Evolutionary conservation across 1,284 basidiomycete genomes (phyloP).

Genomic region (Ceratobasidium sp.): DNA sequence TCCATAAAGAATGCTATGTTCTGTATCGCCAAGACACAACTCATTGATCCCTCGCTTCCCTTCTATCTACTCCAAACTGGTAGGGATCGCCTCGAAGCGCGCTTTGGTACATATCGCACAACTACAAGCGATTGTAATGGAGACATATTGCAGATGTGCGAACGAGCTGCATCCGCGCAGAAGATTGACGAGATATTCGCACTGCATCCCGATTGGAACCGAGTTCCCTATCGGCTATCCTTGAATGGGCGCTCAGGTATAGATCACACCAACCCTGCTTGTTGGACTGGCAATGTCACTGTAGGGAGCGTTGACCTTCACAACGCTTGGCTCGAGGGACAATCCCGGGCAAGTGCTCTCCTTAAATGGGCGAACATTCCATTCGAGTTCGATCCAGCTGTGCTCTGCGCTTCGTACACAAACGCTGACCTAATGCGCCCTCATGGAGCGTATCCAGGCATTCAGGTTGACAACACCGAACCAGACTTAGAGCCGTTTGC

Average conservation of each 20-base stretch:
- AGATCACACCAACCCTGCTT: slow-evolving; percentile 51
- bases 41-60: slow-evolving; percentile 38
- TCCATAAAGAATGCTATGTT: slow-evolving; percentile 54
- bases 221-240: slow-evolving; percentile 6
- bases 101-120: slow-evolving; percentile 51
- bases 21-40: slow-evolving; percentile 53
- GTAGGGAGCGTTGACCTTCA: slow-evolving; percentile 38
- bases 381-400: not conserved
- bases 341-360: not conserved
- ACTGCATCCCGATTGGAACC: slow-evolving; percentile 8
- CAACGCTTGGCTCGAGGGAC: slow-evolving; percentile 29
- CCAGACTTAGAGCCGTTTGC: not conserved
- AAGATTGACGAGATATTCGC: slow-evolving; percentile 11
- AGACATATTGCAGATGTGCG: slow-evolving; percentile 6
- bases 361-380: not conserved
- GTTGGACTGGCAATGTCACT: slow-evolving; percentile 48
- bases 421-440: slow-evolving; percentile 22
- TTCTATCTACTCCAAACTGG: slow-evolving; percentile 52
- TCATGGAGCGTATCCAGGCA: not conserved
- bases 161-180: not conserved
- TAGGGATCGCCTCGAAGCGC: slow-evolving; percentile 51
- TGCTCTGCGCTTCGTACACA: not conserved
- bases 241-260: slow-evolving; percentile 15
- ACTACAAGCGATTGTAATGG: slow-evolving; percentile 11
- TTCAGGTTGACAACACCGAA: slow-evolving; percentile 1